A percentile compares a stretch with the other conserved stretches of the same genome.
phyloP scores from a whole-genome alignment of 2,329 filamentous ascomycete species.

The Nothopassalora personata region DNA sequence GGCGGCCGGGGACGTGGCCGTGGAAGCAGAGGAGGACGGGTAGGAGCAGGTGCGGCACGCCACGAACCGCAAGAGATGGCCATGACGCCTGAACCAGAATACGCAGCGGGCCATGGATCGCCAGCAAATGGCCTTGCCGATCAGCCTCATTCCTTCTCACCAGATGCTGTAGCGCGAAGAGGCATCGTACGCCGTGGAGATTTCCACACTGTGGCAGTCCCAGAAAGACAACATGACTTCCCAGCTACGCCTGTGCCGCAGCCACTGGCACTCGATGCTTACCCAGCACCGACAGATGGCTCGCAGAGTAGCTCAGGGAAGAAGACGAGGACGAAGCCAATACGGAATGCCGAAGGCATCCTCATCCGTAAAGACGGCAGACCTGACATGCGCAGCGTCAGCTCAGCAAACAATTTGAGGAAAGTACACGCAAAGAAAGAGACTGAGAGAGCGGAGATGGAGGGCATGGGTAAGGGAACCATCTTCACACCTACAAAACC shows the following conservation, averaged over 20 bases:
- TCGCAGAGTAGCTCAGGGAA: constrained; percentile 30
- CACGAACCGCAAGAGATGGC: constrained; percentile 27
- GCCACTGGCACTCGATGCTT: constrained; percentile 12
- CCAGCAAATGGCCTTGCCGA: constrained; percentile 32
- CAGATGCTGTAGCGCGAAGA: constrained; percentile 7
- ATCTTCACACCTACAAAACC: background rate
- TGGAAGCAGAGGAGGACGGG: constrained; percentile 38
- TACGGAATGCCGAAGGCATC: constrained; percentile 46
- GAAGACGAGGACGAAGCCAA: constrained; percentile 47
- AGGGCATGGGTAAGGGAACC: constrained; percentile 10
- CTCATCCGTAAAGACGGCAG: constrained; percentile 49
- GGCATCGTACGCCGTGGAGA: constrained; percentile 2
- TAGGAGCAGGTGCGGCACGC: constrained; percentile 12
- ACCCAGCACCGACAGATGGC: constrained; percentile 10
- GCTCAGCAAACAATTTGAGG: constrained; percentile 47
- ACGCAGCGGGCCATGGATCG: constrained; percentile 33
- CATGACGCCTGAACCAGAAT: constrained; percentile 35
- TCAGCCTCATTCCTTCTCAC: constrained; percentile 12
- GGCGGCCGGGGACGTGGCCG: constrained; percentile 35
- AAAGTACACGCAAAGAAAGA: constrained; percentile 49
- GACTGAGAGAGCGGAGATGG: constrained; percentile 31
- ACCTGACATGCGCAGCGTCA: constrained; percentile 49
- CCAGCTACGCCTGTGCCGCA: constrained; percentile 22
- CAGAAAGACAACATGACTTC: constrained; percentile 20
- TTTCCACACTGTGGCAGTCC: constrained; percentile 8